Base-by-base conservation (phyloP, 2,329 filamentous ascomycete genomes). In the Davidsoniella eucalypti region DNA sequence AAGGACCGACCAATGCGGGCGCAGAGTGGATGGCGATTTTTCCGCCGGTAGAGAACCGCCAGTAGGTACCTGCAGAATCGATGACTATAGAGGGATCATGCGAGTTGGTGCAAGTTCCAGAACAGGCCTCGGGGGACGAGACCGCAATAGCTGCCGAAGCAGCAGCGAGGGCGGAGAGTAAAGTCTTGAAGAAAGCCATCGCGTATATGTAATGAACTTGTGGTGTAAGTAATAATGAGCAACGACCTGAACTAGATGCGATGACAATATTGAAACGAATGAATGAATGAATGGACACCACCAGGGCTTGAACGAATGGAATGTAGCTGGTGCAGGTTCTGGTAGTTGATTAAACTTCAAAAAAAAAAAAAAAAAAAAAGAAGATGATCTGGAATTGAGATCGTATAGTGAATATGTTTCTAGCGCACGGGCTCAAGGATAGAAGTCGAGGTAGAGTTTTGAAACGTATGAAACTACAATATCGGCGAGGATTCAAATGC, bases 11-110 rank as follows among this genome's bases (percentile, higher is more conserved):
- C 43, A 69, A 50, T 9, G 58, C 58, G n/a, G 58, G 54, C 1
- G 67, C 59, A 17, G 63, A 67, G 49, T 61, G 61, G 49, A 69
- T 65, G 43, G 61, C 61, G 55, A 69, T 67, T 42, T 58, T 60
- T 55, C 60, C 61, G 21, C 64, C 64, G 5, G 68, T 69, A 26
- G 61, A 63, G 60, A 69, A 69, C 48, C 66, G 60, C 58, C 67
- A 69, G 56, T 67, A 69, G 17, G 57, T 62, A 43, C 66, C 65
- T 45, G 69, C 66, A 16, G 58, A 58, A 42, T 65, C 63, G 33
- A 60, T 62, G 52, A 67, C 58, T 23, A 69, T 57, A 2, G 61
- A 60, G 14, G 65, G 65, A 52, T 69, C 66, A 54, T 68, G 66
- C 9, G 63, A 58, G 53, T 60, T 61, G 17, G 36, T 44, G 57